A percentile compares a stretch with the other conserved stretches of the same genome.
These are phyloP conservation scores for Termitomyces sp. DNA, from an alignment of 1,284 basidiomycete genomes.

Conservation along the genomic window DNA sequence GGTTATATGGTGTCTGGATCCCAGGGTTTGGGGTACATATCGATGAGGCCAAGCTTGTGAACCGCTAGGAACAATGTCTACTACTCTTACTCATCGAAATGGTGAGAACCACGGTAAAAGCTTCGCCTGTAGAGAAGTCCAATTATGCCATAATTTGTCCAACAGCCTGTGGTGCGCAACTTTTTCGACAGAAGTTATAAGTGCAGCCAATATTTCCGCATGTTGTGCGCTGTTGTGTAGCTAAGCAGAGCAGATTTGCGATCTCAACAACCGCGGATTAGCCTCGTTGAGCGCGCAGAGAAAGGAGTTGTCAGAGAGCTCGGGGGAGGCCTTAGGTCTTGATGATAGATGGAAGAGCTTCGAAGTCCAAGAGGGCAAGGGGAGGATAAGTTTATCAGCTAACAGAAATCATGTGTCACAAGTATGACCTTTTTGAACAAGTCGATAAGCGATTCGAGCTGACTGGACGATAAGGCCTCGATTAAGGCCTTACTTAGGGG, in stretches of 20 bases:
- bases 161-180: not conserved
- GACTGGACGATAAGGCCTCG: constrained; percentile 3
- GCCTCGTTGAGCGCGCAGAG: not conserved
- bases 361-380: not conserved
- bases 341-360: not conserved
- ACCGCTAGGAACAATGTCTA: not conserved
- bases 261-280: not conserved
- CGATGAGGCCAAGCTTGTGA: not conserved
- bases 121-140: not conserved
- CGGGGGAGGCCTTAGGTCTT: not conserved
- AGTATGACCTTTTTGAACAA: not conserved
- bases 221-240: not conserved
- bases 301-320: not conserved
- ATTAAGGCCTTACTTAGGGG: too few relatives aligned
- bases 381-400: not conserved
- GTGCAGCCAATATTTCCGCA: not conserved
- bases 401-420: not conserved
- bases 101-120: not conserved
- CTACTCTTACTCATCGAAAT: not conserved
- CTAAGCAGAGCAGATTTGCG: not conserved
- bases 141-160: not conserved
- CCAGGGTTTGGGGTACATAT: not conserved
- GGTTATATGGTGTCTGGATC: not conserved
- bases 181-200: not conserved
- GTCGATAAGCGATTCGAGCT: not conserved